phyloP scores from a whole-genome alignment of 2,329 filamentous ascomycete species.

The Fusarium verrucosum region DNA sequence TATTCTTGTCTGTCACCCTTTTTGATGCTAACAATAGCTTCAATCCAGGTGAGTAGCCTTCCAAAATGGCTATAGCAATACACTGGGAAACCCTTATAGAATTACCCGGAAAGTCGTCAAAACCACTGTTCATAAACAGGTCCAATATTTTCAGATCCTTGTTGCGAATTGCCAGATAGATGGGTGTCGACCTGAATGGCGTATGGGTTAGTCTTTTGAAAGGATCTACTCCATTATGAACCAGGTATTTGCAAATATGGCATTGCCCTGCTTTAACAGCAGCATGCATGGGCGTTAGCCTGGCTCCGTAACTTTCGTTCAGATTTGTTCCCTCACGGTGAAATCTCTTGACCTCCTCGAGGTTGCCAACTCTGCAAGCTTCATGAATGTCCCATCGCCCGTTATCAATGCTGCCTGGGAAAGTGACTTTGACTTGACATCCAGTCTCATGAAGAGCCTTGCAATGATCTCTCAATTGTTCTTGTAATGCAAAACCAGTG shows the following conservation, averaged over 20 bases:
- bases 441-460: background rate
- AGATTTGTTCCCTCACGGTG: background rate
- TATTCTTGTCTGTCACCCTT: too few relatives aligned
- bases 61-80: background rate
- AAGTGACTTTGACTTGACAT: accelerated
- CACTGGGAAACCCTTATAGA: too few relatives aligned
- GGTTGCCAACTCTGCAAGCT: background rate
- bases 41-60: background rate
- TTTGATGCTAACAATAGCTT: too few relatives aligned
- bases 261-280: background rate
- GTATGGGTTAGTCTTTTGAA: too few relatives aligned
- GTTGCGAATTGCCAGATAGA: background rate
- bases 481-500: accelerated
- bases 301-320: accelerated
- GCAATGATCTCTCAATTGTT: background rate
- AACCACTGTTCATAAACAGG: accelerated
- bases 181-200: too few relatives aligned
- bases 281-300: accelerated
- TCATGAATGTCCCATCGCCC: accelerated
- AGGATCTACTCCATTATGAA: accelerated
- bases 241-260: background rate
- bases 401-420: accelerated
- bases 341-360: background rate
- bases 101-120: too few relatives aligned
- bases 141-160: background rate